Percentiles rank a stretch among this genome's conserved stretches.
phyloP scores from a whole-genome alignment of 2,329 filamentous ascomycete species.

The Microdochium nivale region DNA sequence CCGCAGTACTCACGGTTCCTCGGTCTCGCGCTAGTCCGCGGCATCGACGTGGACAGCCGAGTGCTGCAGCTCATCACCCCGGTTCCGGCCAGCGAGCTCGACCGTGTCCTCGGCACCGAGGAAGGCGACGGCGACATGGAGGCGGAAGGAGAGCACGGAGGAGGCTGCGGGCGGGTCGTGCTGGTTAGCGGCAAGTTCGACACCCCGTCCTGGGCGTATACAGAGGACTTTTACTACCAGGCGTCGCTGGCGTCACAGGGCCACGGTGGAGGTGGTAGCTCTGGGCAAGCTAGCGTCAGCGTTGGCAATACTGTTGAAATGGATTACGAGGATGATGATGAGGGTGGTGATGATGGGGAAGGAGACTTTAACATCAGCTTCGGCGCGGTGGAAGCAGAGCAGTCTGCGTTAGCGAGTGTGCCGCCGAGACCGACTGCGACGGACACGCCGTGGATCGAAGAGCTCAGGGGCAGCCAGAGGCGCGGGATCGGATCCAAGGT shows the following conservation, averaged over 20 bases:
- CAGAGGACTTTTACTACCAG: slow-evolving; percentile 46
- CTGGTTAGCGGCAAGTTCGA: slow-evolving; percentile 63
- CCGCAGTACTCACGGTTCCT: slow-evolving; percentile 50
- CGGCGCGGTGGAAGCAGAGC: slow-evolving; percentile 7
- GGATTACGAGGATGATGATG: slow-evolving; percentile 10
- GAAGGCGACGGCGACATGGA: slow-evolving; percentile 25
- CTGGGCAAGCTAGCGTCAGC: neutral
- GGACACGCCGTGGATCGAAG: slow-evolving; percentile 50
- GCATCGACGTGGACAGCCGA: slow-evolving; percentile 47
- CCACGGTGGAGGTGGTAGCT: neutral
- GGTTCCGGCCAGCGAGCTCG: slow-evolving; percentile 24
- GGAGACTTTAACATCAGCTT: slow-evolving; percentile 24
- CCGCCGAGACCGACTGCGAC: slow-evolving; percentile 13
- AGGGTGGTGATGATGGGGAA: slow-evolving; percentile 16
- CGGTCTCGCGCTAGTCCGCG: slow-evolving; percentile 61
- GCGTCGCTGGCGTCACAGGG: neutral
- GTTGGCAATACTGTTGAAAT: slow-evolving; percentile 9
- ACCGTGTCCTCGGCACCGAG: neutral
- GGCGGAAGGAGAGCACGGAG: too few relatives aligned
- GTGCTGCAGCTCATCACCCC: slow-evolving; percentile 60
- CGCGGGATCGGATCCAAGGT: slow-evolving; percentile 49
- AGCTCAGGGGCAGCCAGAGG: slow-evolving; percentile 43
- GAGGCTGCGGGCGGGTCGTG: slow-evolving; percentile 35
- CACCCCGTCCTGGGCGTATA: slow-evolving; percentile 60
- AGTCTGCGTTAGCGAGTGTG: slow-evolving; percentile 2